Percentiles rank a stretch among this genome's conserved stretches.
Conservation (phyloP, 352 stramenopile species). For the Pythium guiyangense region DNA sequence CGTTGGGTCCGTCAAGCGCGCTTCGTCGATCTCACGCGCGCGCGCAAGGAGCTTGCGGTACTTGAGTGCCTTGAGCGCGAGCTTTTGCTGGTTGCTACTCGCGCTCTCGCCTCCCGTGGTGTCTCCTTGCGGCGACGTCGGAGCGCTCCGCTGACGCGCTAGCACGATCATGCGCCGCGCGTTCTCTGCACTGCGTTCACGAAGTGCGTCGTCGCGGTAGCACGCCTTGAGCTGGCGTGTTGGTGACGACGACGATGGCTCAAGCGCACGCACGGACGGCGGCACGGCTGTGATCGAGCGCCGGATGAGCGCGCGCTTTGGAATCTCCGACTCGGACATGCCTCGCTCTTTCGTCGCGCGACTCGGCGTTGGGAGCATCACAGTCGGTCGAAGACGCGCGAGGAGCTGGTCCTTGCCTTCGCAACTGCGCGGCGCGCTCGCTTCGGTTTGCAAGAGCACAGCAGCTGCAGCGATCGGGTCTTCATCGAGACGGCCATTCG, state of each 20-base stretch:
- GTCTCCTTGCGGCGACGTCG: too few relatives aligned
- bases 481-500: constrained; percentile 19
- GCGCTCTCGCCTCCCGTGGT: background rate
- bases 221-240: constrained; percentile 21
- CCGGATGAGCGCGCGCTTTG: constrained; percentile 1
- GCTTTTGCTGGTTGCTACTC: constrained; percentile 17
- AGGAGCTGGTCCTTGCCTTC: constrained; percentile 3
- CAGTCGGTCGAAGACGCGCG: background rate
- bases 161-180: constrained; percentile 24
- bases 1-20: constrained; percentile 20
- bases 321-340: background rate
- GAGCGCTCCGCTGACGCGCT: constrained; percentile 1
- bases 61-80: constrained; percentile 32
- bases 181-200: constrained; percentile 20
- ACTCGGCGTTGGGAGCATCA: background rate
- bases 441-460: too few relatives aligned
- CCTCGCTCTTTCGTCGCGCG: background rate
- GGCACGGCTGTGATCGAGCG: constrained; percentile 2
- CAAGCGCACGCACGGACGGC: background rate
- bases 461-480: background rate
- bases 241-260: background rate
- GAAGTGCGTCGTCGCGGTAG: constrained; percentile 23
- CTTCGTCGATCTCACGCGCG: constrained; percentile 23
- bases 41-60: constrained; percentile 26
- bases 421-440: too few relatives aligned